Evolutionary conservation across 169 alveolate species (phyloP).

Genomic region (Theileria annulata): DNA sequence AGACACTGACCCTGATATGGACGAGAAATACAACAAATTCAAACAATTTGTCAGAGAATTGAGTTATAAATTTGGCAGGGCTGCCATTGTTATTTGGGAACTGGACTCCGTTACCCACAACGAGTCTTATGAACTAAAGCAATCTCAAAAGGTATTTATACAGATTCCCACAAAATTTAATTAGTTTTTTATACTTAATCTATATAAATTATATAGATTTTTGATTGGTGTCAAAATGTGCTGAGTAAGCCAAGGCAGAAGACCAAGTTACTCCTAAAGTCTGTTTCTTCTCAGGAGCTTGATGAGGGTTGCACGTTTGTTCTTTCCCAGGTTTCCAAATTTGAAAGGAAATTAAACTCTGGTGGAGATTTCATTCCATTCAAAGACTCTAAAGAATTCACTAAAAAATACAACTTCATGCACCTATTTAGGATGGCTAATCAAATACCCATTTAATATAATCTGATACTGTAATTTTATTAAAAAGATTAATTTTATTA

Average conservation of each 20-base stretch:
- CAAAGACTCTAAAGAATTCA: slow-evolving; percentile 44
- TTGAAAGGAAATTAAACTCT: slow-evolving; percentile 33
- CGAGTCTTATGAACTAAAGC: slow-evolving; percentile 15
- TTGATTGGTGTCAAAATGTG: slow-evolving; percentile 42
- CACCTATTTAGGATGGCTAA: slow-evolving; percentile 58
- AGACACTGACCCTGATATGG: background rate
- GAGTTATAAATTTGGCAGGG: slow-evolving; percentile 56
- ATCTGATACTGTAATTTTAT: background rate
- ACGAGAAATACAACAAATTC: slow-evolving; percentile 15
- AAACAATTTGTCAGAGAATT: slow-evolving; percentile 40
- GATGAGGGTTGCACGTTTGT: slow-evolving; percentile 36
- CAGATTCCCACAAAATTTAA: background rate
- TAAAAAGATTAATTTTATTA: background rate
- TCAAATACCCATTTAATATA: slow-evolving; percentile 11
- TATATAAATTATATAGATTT: slow-evolving; percentile 2
- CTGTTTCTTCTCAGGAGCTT: slow-evolving; percentile 27
- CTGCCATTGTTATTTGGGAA: slow-evolving; percentile 64
- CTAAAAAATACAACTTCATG: slow-evolving; percentile 56
- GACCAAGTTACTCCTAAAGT: slow-evolving; percentile 38
- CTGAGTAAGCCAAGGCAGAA: slow-evolving; percentile 38
- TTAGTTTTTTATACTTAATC: background rate
- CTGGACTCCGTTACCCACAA: slow-evolving; percentile 46
- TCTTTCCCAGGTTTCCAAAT: slow-evolving; percentile 16
- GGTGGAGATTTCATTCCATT: slow-evolving; percentile 46
- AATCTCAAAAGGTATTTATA: slow-evolving; percentile 1